phyloP scores from a whole-genome alignment of 2,329 filamentous ascomycete genomes.

The Ophiosphaerella narmari region DNA sequence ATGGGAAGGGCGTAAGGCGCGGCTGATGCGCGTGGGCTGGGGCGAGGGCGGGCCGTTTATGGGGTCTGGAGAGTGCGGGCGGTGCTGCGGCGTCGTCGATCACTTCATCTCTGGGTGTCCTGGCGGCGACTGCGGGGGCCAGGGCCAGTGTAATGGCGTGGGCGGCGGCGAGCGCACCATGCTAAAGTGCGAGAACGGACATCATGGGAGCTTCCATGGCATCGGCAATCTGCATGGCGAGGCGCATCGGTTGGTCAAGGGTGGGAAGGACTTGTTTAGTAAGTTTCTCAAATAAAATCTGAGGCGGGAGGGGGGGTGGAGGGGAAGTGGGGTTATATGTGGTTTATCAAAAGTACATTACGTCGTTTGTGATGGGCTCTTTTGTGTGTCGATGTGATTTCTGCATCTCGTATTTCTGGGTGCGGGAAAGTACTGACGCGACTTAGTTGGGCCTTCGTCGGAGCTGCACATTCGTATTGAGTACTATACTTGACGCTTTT shows the following conservation, averaged over 20 bases:
- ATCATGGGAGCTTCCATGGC: constrained; percentile 11
- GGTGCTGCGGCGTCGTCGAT: constrained; percentile 37
- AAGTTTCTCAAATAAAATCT: constrained; percentile 30
- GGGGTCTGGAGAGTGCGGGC: constrained; percentile 47
- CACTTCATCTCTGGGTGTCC: constrained; percentile 39
- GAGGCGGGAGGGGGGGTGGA: not conserved
- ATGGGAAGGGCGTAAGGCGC: constrained; percentile 51
- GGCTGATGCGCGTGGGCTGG: constrained; percentile 51
- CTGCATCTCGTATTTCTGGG: too few species aligned
- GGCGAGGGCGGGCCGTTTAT: constrained; percentile 47
- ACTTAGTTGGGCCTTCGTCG: constrained; percentile 1
- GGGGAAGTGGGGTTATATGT: not conserved
- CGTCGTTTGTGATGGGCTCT: too few species aligned
- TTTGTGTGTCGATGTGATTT: too few species aligned
- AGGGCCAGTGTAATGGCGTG: constrained; percentile 26
- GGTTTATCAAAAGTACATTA: not conserved
- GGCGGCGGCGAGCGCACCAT: constrained; percentile 20
- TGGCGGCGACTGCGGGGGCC: constrained; percentile 30
- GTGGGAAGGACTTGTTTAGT: constrained; percentile 28
- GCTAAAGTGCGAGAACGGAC: constrained; percentile 12
- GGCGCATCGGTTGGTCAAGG: constrained; percentile 14
- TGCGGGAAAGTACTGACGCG: not conserved
- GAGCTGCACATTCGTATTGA: constrained; percentile 3
- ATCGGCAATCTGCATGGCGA: constrained; percentile 3
- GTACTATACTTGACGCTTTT: not conserved